Conservation (phyloP, 495 filamentous ascomycete species). For the Evernia prunastri region DNA sequence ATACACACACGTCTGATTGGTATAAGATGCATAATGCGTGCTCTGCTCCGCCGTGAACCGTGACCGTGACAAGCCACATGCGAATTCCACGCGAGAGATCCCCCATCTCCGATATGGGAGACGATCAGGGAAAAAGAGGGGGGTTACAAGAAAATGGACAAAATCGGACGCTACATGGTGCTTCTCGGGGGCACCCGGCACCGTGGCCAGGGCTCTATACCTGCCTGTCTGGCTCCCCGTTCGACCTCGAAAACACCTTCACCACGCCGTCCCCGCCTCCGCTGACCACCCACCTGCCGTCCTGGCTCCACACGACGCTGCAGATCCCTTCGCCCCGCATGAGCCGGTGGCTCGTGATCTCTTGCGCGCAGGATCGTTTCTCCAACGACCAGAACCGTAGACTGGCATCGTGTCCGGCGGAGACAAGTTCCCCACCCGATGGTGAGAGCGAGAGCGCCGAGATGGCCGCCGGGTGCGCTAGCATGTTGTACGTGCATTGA, state of each 20-base stretch:
- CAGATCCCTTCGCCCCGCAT: conserved; percentile 96
- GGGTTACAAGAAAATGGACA: conserved; percentile 2
- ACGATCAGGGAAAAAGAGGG: too few relatives aligned
- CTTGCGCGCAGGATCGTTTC: conserved; percentile 86
- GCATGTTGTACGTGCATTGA: conserved; percentile 98
- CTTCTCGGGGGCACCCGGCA: background rate
- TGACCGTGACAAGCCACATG: background rate
- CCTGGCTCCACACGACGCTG: conserved; percentile 86
- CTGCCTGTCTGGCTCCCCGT: conserved; percentile 17
- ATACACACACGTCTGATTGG: background rate
- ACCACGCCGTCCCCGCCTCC: conserved; percentile 95
- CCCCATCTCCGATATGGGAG: background rate
- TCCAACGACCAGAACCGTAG: conserved; percentile 97
- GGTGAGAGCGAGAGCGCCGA: conserved; percentile 84
- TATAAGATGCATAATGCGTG: conserved; percentile 5
- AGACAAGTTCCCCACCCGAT: conserved; percentile 89
- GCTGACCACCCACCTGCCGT: conserved; percentile 89
- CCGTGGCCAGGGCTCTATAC: background rate
- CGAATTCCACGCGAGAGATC: background rate
- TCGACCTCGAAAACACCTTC: conserved; percentile 77
- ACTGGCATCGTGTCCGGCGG: conserved; percentile 89
- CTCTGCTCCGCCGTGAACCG: background rate
- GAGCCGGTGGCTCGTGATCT: conserved; percentile 79
- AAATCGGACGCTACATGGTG: background rate
- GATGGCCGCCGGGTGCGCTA: conserved; percentile 88